Evolutionary conservation across 169 alveolate genomes (phyloP), one percentile per base, ranked within the genome.

Genomic region (Plasmodium adleri): DNA sequence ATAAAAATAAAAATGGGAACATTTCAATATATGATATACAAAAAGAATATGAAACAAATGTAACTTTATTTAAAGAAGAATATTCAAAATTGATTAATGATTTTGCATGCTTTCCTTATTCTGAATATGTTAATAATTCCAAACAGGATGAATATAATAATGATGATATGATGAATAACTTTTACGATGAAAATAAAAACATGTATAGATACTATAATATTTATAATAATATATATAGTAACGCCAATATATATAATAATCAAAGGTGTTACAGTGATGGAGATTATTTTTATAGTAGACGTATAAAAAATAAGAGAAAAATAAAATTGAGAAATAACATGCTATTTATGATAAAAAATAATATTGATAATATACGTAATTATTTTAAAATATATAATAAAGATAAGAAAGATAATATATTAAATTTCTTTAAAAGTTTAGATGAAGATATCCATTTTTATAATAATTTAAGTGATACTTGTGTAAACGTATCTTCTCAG

Each of bases 361-460:
- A 83, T 63, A 17, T 83, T 39, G 91, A 83, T 45, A 83, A 83
- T 70, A 83, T 83, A 5, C 59, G 86, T 39, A 5, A 45, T 49
- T 49, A 49, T 43, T 83, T 68, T 59, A 52, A 72, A 74, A 45
- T 60, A 9, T 58, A 62, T 59, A 43, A 60, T 39, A 20, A 83
- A 43, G 39, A 70, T 4, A 43, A 45, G 15, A 70, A 70, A 70
- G 71, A 58, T 7, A 68, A 83, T 45, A 39, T 83, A 12, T 70
- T 68, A n/a, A 43, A 22, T 15, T 83, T 83, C 28, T 54, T 83
- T 15, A 83, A 71, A 83, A 62, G 28, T 26, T 64, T 83, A 49
- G 91, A 83, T 83, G 91, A 56, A 70, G 60, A 83, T 83, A 28
- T 83, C 1, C 50, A 62, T 24, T 52, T 71, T n/a, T 58, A 83